phyloP scores from a whole-genome alignment of 257 asterid species.

The Lithospermum erythrorhizon region DNA sequence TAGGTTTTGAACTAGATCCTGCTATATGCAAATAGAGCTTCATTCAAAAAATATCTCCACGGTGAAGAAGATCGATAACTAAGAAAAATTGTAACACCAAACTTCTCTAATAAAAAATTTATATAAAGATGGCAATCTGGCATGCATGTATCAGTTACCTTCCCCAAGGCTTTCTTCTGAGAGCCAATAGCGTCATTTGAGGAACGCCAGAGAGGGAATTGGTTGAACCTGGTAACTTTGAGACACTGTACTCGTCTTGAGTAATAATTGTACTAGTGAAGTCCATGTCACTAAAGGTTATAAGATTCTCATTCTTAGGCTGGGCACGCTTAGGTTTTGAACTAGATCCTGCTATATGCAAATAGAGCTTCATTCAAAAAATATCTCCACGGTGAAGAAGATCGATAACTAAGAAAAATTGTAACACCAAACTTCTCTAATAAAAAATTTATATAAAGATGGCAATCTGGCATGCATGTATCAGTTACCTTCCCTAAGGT shows the following conservation, averaged over 20 bases:
- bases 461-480: background rate
- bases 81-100: slow-evolving; percentile 1
- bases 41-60: slow-evolving; percentile 6
- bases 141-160: too few species aligned
- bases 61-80: slow-evolving; percentile 7
- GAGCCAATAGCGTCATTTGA: too few species aligned
- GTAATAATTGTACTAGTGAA: slow-evolving; percentile 54
- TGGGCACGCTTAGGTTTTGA: slow-evolving; percentile 19
- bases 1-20: slow-evolving; percentile 28
- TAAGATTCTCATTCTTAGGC: slow-evolving; percentile 19
- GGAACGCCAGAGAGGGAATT: slow-evolving; percentile 19
- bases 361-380: slow-evolving; percentile 11
- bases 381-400: slow-evolving; percentile 8
- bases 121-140: too few species aligned
- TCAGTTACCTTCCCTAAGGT: slow-evolving; percentile 28
- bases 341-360: slow-evolving; percentile 35
- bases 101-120: too few species aligned
- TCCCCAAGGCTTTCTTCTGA: too few species aligned
- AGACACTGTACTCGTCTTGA: slow-evolving; percentile 57
- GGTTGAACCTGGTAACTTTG: slow-evolving; percentile 23
- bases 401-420: slow-evolving; percentile 1
- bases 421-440: slow-evolving; percentile 1
- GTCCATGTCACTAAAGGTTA: slow-evolving; percentile 30
- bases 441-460: background rate
- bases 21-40: slow-evolving; percentile 26